Evolutionary conservation across 176 grass and related monocot species (phyloP).

Genomic region (Thalia dealbata): DNA sequence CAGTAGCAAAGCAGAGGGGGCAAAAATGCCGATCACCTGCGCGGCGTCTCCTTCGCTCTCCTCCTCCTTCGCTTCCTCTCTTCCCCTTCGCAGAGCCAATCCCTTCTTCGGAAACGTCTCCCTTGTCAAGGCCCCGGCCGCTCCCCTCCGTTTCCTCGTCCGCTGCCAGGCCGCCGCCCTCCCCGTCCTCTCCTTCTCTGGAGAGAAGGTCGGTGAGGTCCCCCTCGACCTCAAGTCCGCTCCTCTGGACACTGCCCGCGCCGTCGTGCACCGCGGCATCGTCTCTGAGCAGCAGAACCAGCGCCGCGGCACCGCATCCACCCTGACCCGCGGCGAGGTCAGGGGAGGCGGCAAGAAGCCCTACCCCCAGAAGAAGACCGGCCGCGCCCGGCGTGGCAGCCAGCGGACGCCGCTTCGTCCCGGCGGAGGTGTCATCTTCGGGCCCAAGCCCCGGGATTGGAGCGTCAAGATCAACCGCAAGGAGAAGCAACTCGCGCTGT

Average conservation of each 20-base stretch:
- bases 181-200: conserved; percentile 74
- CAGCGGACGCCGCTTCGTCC: conserved; percentile 85
- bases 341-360: conserved; percentile 71
- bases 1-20: neutral
- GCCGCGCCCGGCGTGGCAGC: conserved; percentile 65
- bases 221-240: conserved; percentile 59
- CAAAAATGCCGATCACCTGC: conserved; percentile 1
- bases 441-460: conserved; percentile 95
- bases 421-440: conserved; percentile 82
- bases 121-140: neutral
- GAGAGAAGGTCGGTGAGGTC: conserved; percentile 61
- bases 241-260: conserved; percentile 56
- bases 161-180: conserved; percentile 54
- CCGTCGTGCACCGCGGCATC: conserved; percentile 80
- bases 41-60: conserved; percentile 1
- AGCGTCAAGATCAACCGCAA: conserved; percentile 99
- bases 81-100: neutral
- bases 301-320: conserved; percentile 85
- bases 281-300: conserved; percentile 89
- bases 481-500: conserved; percentile 95
- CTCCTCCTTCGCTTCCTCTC: neutral
- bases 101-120: neutral
- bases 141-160: conserved; percentile 27
- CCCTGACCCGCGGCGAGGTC: conserved; percentile 89
- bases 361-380: conserved; percentile 86